A percentile compares a stretch with the other conserved stretches of the same genome.
Evolutionary conservation across 2,329 filamentous ascomycete species (phyloP).

Genomic region (Hypomyces rosellus): DNA sequence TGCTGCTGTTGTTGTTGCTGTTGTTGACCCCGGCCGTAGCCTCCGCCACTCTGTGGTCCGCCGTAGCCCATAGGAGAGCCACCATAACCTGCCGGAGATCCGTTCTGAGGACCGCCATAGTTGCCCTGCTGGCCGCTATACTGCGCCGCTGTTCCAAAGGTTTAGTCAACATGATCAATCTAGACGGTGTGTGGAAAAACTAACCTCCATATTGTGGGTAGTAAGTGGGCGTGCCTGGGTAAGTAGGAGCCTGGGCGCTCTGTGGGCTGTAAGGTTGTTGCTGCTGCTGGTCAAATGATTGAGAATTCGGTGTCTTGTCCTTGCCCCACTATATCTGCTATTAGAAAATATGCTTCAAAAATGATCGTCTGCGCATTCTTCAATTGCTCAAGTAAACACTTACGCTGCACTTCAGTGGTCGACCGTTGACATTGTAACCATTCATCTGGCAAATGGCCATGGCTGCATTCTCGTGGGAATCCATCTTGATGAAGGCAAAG

Average conservation of each 20-base stretch:
- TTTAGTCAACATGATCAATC: constrained; percentile 15
- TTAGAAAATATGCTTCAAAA: constrained; percentile 2
- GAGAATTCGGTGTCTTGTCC: constrained; percentile 79
- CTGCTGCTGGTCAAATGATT: constrained; percentile 66
- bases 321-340: constrained; percentile 77
- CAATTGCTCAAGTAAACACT: constrained; percentile 34
- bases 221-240: constrained; percentile 75
- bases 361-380: too few species aligned
- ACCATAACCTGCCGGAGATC: constrained; percentile 56
- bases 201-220: constrained; percentile 91
- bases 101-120: constrained; percentile 56
- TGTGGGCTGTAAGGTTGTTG: constrained; percentile 61
- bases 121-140: constrained; percentile 61
- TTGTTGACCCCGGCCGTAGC: constrained; percentile 69
- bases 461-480: constrained; percentile 93
- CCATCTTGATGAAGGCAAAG: constrained; percentile 99
- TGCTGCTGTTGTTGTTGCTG: constrained; percentile 13
- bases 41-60: constrained; percentile 68
- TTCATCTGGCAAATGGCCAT: constrained; percentile 98
- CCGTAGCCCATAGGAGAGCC: constrained; percentile 67
- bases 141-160: constrained; percentile 32
- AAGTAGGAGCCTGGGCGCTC: constrained; percentile 64
- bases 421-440: constrained; percentile 95
- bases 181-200: constrained; percentile 22
- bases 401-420: constrained; percentile 97